A percentile compares a stretch with the other conserved stretches of the same genome.
Conservation (phyloP, 306 rosid genomes). For the Psophocarpus tetragonolobus region DNA sequence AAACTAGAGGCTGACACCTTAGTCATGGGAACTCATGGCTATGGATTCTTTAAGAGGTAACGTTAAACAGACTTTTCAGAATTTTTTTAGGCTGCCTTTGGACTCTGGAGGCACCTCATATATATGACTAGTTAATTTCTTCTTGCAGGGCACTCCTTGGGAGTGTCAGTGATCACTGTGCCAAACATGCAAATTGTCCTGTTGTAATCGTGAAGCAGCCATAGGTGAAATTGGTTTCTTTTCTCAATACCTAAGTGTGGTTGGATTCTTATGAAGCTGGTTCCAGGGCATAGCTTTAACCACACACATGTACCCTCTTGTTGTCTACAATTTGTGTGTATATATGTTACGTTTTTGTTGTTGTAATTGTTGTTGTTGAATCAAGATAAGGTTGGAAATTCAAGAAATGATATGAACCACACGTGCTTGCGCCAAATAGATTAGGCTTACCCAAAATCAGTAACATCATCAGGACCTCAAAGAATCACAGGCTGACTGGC, state of each 20-base stretch:
- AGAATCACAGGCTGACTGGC: background rate
- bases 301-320: background rate
- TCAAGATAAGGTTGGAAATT: background rate
- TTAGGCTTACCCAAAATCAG: background rate
- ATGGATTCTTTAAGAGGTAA: constrained; percentile 83
- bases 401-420: background rate
- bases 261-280: background rate
- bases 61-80: background rate
- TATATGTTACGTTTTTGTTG: background rate
- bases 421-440: background rate
- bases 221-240: constrained; percentile 1
- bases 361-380: background rate
- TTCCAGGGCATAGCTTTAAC: background rate
- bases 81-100: background rate
- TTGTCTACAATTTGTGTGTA: background rate
- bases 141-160: constrained; percentile 72
- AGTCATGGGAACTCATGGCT: constrained; percentile 91
- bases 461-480: background rate
- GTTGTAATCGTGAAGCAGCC: constrained; percentile 76
- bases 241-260: background rate
- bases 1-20: constrained; percentile 68
- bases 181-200: constrained; percentile 70
- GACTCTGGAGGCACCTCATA: background rate
- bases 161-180: constrained; percentile 85
- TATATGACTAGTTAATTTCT: background rate